phyloP scores from a whole-genome alignment of 495 filamentous ascomycete genomes.

The Aspergillus funiculosus region DNA sequence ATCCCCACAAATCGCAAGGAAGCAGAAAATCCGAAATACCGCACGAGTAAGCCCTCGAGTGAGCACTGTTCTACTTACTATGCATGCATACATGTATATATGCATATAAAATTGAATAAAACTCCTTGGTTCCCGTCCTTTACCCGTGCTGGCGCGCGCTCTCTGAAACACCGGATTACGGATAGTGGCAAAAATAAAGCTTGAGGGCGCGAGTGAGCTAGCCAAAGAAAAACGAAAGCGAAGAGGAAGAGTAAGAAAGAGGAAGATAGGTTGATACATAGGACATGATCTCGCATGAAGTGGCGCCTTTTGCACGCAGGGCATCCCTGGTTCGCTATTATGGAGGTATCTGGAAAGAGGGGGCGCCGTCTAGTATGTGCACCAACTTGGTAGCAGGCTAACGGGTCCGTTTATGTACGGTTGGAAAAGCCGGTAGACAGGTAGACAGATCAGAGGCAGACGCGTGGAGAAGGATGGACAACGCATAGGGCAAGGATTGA shows the following conservation, averaged over 20 bases:
- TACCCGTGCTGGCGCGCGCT: background rate
- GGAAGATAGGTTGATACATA: background rate
- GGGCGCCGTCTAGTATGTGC: background rate
- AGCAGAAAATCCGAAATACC: background rate
- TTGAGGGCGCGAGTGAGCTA: background rate
- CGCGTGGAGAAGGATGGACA: conserved; percentile 13
- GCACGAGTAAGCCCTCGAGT: conserved; percentile 1
- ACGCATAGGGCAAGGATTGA: conserved; percentile 11
- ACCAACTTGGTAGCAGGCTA: background rate
- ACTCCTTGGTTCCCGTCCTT: conserved; percentile 1
- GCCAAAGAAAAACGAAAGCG: background rate
- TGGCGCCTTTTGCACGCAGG: conserved; percentile 8
- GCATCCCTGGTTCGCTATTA: conserved; percentile 4
- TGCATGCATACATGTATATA: too few species aligned
- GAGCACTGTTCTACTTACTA: background rate
- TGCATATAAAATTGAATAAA: background rate
- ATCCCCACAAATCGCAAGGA: background rate
- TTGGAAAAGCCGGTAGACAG: conserved; percentile 3
- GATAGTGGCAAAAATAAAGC: background rate
- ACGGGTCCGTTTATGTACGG: conserved; percentile 5
- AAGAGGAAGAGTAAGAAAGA: background rate
- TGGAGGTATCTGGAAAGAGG: conserved; percentile 1
- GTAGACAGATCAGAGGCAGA: conserved; percentile 4
- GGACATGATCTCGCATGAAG: conserved; percentile 9
- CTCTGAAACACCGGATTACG: background rate